phyloP scores from a whole-genome alignment of 2,329 filamentous ascomycete species.

The Knoxdaviesia capensis region DNA sequence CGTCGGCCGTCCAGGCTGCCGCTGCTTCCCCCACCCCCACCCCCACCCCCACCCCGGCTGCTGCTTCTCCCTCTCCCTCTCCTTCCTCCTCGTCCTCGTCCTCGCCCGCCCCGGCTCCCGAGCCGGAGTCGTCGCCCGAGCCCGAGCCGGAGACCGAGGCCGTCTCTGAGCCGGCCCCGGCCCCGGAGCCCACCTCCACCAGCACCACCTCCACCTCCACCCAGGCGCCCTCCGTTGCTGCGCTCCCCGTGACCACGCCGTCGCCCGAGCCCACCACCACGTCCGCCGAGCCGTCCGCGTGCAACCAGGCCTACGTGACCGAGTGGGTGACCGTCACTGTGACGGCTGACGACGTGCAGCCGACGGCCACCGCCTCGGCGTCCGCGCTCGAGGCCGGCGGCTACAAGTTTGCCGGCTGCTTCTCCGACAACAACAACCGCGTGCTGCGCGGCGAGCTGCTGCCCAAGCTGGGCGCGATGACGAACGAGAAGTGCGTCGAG shows the following conservation, averaged over 20 bases:
- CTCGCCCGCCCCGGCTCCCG: too few relatives aligned
- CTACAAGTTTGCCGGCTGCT: conserved; percentile 20
- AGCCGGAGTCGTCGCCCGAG: too few relatives aligned
- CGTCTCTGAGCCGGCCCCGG: background rate
- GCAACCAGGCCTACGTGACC: too few relatives aligned
- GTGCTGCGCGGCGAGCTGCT: background rate
- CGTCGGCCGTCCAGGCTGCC: background rate
- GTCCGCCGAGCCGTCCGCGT: background rate
- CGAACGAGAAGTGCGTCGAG: conserved; percentile 20
- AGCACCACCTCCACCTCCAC: background rate
- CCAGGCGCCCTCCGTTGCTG: background rate
- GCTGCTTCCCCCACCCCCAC: conserved; percentile 1
- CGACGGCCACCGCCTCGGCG: background rate
- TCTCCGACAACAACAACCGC: conserved; percentile 5
- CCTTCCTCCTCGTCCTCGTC: background rate
- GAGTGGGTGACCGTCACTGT: too few relatives aligned
- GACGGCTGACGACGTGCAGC: too few relatives aligned
- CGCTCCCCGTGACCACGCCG: background rate
- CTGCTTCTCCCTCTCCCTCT: background rate
- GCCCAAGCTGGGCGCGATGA: conserved; percentile 11
- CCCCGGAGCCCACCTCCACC: conserved; percentile 1
- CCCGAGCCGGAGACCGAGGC: too few relatives aligned
- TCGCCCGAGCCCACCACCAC: background rate
- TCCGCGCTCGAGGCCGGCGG: conserved; percentile 8
- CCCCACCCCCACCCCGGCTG: background rate